Evolutionary conservation across 2,329 filamentous ascomycete genomes (phyloP), one percentile per base, ranked within the genome.

Genomic region (Elsinoe batatas): DNA sequence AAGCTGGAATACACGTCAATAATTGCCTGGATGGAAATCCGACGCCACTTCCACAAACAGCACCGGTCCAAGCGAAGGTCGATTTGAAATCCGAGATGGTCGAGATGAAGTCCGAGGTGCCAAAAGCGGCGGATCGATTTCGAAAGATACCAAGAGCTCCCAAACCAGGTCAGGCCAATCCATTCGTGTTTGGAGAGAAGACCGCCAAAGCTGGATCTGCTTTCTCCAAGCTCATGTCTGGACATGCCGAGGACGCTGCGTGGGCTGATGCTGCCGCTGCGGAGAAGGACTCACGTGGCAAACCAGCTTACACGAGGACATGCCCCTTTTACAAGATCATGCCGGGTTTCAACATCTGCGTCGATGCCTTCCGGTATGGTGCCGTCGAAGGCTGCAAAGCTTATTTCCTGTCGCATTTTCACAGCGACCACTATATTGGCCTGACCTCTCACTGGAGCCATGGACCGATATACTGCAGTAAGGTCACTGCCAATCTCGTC

Each of bases 281-380:
- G 1, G 90, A 95, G 67, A 74, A 80, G 26, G 80, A 86, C 1
- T 84, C 90, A 2, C 80, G 88, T 38, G 91, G 93, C 18, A 93
- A 89, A 66, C 88, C 87, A 15, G 85, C 91, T 0, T 93, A 91
- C 64, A 81, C 91, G 65, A 82, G 93, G 49, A 96, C 89, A 0
- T 98, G 93, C 65, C 93, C 93, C 0, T 98, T 98, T 65, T 98
- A 98, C 75, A 98, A 98, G 70, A 96, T 97, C 60, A 84, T 98
- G 72, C 91, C 91, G 0, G 90, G 89, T 0, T 86, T 96, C 64
- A 88, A 80, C 60, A 94, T 97, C 54, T 94, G 89, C 57, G 93
- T 98, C 0, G 93, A 98, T 69, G 93, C 93, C 0, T 95, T 98
- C 65, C 83, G 91, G 17, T 98, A 97, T 65, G 93, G 93, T 1